Evolutionary conservation across 1,139 yeast genomes (phyloP).

Genomic region (Yamadazyma kanchanaburiensis): DNA sequence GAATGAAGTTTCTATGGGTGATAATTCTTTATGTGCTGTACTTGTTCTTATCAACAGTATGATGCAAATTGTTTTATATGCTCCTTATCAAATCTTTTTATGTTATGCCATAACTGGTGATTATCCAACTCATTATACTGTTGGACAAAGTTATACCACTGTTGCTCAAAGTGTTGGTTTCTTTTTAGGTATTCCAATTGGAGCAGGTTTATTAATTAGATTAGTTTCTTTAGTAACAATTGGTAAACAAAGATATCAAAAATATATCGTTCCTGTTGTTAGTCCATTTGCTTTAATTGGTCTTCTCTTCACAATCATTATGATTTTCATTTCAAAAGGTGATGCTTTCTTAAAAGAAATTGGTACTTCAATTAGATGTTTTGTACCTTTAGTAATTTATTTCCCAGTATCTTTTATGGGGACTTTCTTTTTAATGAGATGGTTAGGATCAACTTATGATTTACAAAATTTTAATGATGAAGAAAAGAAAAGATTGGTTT

Average conservation of each 20-base stretch:
- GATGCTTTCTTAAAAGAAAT: slow-evolving; percentile 46
- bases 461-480: slow-evolving; percentile 2
- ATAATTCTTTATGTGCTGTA: slow-evolving; percentile 48
- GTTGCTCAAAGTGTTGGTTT: slow-evolving; percentile 53
- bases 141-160: slow-evolving; percentile 26
- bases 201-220: slow-evolving; percentile 43
- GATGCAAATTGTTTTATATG: slow-evolving; percentile 52
- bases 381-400: slow-evolving; percentile 48
- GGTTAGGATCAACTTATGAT: slow-evolving; percentile 11
- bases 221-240: slow-evolving; percentile 19
- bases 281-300: slow-evolving; percentile 53
- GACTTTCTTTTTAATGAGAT: slow-evolving; percentile 38
- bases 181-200: slow-evolving; percentile 56
- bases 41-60: slow-evolving; percentile 51
- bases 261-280: slow-evolving; percentile 33
- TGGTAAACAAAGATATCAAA: slow-evolving; percentile 27
- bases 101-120: slow-evolving; percentile 35
- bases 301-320: slow-evolving; percentile 49
- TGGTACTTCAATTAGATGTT: slow-evolving; percentile 49
- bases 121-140: slow-evolving; percentile 6
- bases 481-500: slow-evolving; percentile 15
- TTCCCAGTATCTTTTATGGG: slow-evolving; percentile 49
- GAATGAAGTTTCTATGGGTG: slow-evolving; percentile 58
- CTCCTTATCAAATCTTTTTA: slow-evolving; percentile 51
- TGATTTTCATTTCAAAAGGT: slow-evolving; percentile 56